Evolutionary conservation across 257 asterid species (phyloP).

Genomic region (Scutellaria galericulata): DNA sequence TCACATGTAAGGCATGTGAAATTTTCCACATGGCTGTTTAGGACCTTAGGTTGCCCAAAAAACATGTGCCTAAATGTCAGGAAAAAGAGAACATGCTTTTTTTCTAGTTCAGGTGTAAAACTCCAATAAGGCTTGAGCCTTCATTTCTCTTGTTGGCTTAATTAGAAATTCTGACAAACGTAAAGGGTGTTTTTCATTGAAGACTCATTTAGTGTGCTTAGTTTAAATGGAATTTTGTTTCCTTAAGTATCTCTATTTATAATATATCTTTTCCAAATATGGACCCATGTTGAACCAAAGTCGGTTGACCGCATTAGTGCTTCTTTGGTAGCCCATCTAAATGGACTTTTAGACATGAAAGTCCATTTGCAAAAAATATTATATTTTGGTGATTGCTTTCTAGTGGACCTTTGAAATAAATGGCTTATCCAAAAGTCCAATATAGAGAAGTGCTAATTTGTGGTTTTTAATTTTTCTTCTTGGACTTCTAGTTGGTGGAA

Average conservation of each 20-base stretch:
- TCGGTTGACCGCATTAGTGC: no score
- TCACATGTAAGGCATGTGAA: neutral
- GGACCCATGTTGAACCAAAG: no score
- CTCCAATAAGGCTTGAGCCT: neutral
- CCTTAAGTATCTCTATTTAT: neutral
- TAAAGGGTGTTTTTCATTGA: neutral
- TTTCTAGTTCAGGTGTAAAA: neutral
- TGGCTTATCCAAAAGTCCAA: no score
- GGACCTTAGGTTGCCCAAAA: neutral
- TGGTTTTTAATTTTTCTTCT: no score
- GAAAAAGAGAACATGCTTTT: neutral
- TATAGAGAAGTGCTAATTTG: no score
- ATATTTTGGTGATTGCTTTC: no score
- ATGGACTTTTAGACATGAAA: no score
- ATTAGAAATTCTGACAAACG: neutral
- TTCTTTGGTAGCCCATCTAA: no score
- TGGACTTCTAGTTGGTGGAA: no score
- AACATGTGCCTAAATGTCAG: neutral
- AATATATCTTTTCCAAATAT: neutral
- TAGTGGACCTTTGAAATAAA: no score
- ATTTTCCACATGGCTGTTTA: conserved; percentile 1
- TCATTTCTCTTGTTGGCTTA: neutral
- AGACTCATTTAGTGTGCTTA: neutral
- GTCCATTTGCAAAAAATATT: no score
- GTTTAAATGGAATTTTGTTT: neutral